These are phyloP conservation scores for Hansenula lynferdii DNA, from an alignment of 1,139 yeast genomes.

Conservation along the genomic window DNA sequence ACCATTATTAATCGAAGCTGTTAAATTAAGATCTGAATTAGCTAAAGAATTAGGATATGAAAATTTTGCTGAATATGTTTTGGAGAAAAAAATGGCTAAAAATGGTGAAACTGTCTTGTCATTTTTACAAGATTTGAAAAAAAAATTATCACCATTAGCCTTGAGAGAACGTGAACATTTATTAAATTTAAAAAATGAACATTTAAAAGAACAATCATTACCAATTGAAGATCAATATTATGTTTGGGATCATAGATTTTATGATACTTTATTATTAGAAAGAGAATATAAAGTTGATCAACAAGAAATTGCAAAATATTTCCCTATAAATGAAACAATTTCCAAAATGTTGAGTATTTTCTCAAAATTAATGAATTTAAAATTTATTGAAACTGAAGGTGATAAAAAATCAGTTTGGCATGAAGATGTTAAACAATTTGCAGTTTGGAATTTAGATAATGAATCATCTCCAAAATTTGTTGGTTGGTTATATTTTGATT, in stretches of 20 bases:
- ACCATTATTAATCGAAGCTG: constrained; percentile 51
- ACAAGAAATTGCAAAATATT: constrained; percentile 67
- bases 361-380: constrained; percentile 61
- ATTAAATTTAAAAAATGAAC: constrained; percentile 48
- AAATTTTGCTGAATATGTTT: constrained; percentile 60
- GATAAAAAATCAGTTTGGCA: constrained; percentile 56
- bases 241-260: constrained; percentile 72
- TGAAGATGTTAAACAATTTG: constrained; percentile 67
- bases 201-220: constrained; percentile 40
- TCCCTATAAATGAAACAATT: constrained; percentile 68
- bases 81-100: constrained; percentile 81
- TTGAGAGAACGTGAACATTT: constrained; percentile 46
- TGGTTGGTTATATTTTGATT: constrained; percentile 77
- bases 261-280: constrained; percentile 60
- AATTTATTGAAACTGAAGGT: constrained; percentile 48
- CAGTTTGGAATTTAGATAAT: constrained; percentile 64
- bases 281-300: constrained; percentile 68
- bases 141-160: constrained; percentile 56
- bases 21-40: constrained; percentile 53
- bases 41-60: constrained; percentile 63
- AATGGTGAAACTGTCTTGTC: constrained; percentile 49
- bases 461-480: constrained; percentile 48
- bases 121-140: constrained; percentile 58
- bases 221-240: constrained; percentile 40
- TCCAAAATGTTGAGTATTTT: constrained; percentile 64